phyloP scores from a whole-genome alignment of 2,329 filamentous ascomycete species.

The Malbranchea cinnamomea region DNA sequence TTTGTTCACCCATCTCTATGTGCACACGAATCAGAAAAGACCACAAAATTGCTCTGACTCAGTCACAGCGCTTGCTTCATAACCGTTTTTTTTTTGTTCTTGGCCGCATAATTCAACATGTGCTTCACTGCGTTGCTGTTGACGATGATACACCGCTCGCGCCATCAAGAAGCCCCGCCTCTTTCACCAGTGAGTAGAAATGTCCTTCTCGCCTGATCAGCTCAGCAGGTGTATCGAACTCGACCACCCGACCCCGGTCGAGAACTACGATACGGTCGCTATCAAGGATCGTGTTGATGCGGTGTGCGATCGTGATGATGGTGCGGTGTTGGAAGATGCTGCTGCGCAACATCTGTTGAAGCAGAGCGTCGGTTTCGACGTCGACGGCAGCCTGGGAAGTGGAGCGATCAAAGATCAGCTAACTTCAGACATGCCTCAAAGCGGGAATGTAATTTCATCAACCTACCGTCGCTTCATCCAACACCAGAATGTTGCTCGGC shows the following conservation, averaged over 20 bases:
- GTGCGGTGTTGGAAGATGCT: slow-evolving; percentile 74
- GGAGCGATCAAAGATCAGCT: not conserved
- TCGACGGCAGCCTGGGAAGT: slow-evolving; percentile 46
- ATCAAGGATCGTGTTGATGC: slow-evolving; percentile 91
- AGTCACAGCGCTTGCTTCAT: no score
- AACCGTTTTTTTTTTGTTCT: no score
- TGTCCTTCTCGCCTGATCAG: slow-evolving; percentile 61
- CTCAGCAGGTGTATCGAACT: slow-evolving; percentile 76
- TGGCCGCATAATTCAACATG: no score
- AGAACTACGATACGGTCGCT: slow-evolving; percentile 85
- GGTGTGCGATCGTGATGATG: slow-evolving; percentile 95
- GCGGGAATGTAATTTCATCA: not conserved
- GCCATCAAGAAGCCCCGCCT: slow-evolving; percentile 58
- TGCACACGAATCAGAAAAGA: no score
- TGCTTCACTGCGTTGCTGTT: not conserved
- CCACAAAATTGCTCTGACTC: no score
- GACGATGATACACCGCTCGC: slow-evolving; percentile 9
- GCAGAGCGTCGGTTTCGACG: slow-evolving; percentile 50
- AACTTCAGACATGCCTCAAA: not conserved
- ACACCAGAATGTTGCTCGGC: slow-evolving; percentile 88
- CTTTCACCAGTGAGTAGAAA: slow-evolving; percentile 83
- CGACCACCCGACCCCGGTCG: slow-evolving; percentile 74
- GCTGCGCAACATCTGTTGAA: slow-evolving; percentile 48
- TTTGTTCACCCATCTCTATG: no score
- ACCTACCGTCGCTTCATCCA: slow-evolving; percentile 83